Evolutionary conservation across 1,284 basidiomycete species (phyloP), one percentile per base, ranked within the genome.

Genomic region (Vanrija sp.): DNA sequence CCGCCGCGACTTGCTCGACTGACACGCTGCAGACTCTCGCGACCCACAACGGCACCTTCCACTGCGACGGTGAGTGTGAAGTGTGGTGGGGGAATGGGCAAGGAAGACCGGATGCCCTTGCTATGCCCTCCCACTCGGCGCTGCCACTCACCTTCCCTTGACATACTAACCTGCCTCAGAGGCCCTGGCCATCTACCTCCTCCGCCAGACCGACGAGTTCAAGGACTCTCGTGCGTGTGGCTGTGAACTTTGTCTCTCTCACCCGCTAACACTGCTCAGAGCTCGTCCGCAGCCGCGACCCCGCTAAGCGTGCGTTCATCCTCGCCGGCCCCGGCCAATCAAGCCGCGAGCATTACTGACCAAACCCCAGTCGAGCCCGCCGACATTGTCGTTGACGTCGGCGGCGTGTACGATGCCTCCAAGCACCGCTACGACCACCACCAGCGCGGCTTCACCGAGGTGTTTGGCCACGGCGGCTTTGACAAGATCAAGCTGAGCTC

Each of bases 371-470:
- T 98, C 50, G 85, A 87, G 59, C 81, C 83, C 4, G 93, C 92
- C 67, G 86, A 93, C 67, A 93, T 98, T 69, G 91, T 98, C n/a
- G 92, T 98, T 36, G 95, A 98, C 72, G 95, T 98, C 51, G 95
- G 96, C 16, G 94, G 89, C 9, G 82, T 89, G 18, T 98, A 98
- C 74, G 89, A 94, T 56, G 83, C 86, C 64, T 78, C 77, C 47
- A 83, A 79, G 55, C 83, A 87, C 57, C 82, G 88, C 36, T 98
- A 92, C 76, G 95, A 98, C 75, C 95, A 98, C 71, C 95, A 98
- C 71, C 96, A 98, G 75, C 84, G 94, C 45, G 93, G 88, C 0
- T 98, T 98, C 75, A 81, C 81, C 12, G 89, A 94, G 71, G 83
- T 88, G 16, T 97, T 98, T 73, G 94, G 91, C 6, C 78, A 85